These are phyloP conservation scores for Lasiodiplodia sp. DNA, from an alignment of 2,329 filamentous ascomycete genomes.

Conservation along the genomic window DNA sequence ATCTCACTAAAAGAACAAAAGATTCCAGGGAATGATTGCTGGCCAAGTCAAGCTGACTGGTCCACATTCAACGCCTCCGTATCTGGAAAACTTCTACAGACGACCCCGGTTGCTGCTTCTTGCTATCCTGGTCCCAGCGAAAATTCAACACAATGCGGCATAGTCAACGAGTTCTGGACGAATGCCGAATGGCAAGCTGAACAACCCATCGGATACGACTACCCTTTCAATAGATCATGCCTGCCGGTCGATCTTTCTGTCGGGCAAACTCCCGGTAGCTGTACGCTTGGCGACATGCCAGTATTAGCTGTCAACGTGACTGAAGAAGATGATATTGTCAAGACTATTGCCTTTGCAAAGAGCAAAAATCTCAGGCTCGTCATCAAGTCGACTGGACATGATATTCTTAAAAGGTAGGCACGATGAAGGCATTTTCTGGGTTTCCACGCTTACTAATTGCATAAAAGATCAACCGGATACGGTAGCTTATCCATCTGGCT, in stretches of 20 bases:
- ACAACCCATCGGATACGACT: constrained; percentile 11
- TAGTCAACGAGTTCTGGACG: constrained; percentile 7
- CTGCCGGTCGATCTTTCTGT: background rate
- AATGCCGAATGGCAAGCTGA: background rate
- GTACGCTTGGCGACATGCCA: constrained; percentile 37
- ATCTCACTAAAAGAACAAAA: background rate
- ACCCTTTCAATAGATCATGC: constrained; percentile 4
- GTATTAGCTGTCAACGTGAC: constrained; percentile 47
- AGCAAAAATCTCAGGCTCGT: constrained; percentile 11
- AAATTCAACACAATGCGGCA: background rate
- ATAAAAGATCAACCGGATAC: constrained; percentile 43
- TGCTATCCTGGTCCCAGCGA: background rate
- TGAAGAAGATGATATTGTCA: constrained; percentile 31
- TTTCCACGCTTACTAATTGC: constrained; percentile 13
- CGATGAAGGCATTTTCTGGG: background rate
- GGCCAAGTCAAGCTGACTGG: constrained; percentile 46
- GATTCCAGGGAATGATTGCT: constrained; percentile 47
- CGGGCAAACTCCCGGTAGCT: background rate
- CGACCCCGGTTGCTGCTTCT: constrained; percentile 46
- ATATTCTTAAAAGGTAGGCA: constrained; percentile 4
- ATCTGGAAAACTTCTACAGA: constrained; percentile 47
- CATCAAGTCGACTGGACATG: constrained; percentile 9
- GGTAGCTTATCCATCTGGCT: constrained; percentile 46
- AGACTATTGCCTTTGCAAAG: constrained; percentile 22
- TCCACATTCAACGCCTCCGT: constrained; percentile 46